Evolutionary conservation across 2,329 filamentous ascomycete species (phyloP), one percentile per base, ranked within the genome.

Genomic region (Hymenoscyphus fraxineus): DNA sequence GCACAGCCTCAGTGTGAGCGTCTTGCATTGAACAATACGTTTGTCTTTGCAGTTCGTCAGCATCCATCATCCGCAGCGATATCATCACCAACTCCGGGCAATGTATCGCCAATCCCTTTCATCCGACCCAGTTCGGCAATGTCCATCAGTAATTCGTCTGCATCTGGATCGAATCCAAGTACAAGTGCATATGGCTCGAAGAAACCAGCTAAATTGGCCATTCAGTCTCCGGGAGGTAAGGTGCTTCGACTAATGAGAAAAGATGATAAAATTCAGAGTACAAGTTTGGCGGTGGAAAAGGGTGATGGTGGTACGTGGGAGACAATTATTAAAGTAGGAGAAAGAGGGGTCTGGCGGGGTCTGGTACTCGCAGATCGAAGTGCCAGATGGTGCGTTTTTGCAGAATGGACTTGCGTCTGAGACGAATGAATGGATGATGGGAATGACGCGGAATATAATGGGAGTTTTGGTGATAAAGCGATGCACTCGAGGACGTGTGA

Each of bases 151-250:
- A 82, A 81, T 38, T 84, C 84, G 1, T 85, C 83, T 69, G 83
- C 82, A 16, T 82, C 82, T 31, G 82, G 80, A 32, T 87, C 84
- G 6, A 84, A 83, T 61, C 83, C 83, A 22, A 86, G 82, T 73
- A 79, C 80, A 16, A 81, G 77, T 39, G 70, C 77, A 5, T 81
- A 83, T 64, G 80, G 83, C 47, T 83, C 83, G 32, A 86, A 87
- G 74, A 99, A 99, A 77, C 94, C 95, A 2, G 95, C 95, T 5
- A 99, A 99, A 77, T 78, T 99, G 62, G 95, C 95, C 0, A 94
- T 99, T 63, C 95, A 99, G 78, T 92, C 91, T 6, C 95, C 95
- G 0, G 91, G 89, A 38, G 95, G 96, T 66, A 98, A 98, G 80
- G 98, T 99, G 70, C 85, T 98, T 65, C 83, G 95, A 61, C 81